Percentiles rank a stretch among this genome's conserved stretches.
phyloP scores from a whole-genome alignment of 768 basidiomycete genomes.

The Myochromella boudieri region DNA sequence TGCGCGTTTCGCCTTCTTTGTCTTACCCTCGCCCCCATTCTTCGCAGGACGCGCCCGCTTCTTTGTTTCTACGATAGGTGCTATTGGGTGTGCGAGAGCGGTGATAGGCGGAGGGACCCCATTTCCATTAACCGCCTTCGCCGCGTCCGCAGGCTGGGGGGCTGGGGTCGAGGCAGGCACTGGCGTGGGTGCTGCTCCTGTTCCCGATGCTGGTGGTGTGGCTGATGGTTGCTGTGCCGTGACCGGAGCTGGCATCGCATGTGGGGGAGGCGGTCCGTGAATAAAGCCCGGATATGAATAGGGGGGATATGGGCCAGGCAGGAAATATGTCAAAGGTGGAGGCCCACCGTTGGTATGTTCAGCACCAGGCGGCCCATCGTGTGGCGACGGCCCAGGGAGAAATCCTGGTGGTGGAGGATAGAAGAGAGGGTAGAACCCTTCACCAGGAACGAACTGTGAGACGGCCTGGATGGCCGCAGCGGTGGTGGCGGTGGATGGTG shows the following conservation, averaged over 20 bases:
- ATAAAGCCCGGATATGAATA: slow-evolving; percentile 5
- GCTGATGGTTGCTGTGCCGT: neutral
- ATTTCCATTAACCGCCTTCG: no score
- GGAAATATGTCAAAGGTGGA: neutral
- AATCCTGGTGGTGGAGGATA: slow-evolving; percentile 36
- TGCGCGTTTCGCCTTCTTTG: slow-evolving; percentile 5
- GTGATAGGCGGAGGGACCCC: no score
- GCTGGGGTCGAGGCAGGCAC: no score
- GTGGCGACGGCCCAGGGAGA: slow-evolving; percentile 27
- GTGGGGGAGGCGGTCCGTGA: neutral
- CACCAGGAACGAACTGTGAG: slow-evolving; percentile 31
- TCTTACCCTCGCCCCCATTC: neutral
- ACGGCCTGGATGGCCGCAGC: slow-evolving; percentile 32
- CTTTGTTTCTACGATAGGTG: no score
- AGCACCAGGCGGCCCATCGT: neutral
- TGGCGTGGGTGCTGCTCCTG: neutral
- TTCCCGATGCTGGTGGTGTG: neutral
- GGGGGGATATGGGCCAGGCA: neutral
- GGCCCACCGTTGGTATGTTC: neutral
- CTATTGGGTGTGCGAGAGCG: no score
- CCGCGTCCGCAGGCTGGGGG: no score
- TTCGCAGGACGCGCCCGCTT: slow-evolving; percentile 1
- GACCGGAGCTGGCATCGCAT: neutral
- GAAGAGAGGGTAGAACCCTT: slow-evolving; percentile 42
- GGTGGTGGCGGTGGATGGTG: slow-evolving; percentile 16